Percentiles rank a stretch among this genome's conserved stretches.
phyloP scores from a whole-genome alignment of 805 yeast species.

The Barnettozyma siamensis region DNA sequence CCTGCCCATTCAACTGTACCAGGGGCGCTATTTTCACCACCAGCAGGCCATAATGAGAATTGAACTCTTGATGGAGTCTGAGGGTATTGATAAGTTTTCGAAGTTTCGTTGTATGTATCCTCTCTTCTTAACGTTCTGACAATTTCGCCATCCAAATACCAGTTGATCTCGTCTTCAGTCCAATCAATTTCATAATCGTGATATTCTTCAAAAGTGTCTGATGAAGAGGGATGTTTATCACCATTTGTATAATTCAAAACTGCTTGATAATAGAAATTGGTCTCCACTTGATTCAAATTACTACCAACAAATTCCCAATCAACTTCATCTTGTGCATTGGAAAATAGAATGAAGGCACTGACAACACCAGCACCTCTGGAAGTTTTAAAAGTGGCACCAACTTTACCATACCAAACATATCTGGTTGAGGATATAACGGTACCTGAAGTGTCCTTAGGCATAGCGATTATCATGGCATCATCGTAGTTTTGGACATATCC shows the following conservation, averaged over 20 bases:
- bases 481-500: constrained; percentile 54
- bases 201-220: constrained; percentile 57
- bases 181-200: constrained; percentile 79
- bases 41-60: constrained; percentile 77
- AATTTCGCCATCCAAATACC: constrained; percentile 66
- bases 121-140: constrained; percentile 60
- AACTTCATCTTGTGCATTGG: constrained; percentile 85
- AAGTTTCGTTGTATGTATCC: constrained; percentile 60
- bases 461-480: constrained; percentile 57
- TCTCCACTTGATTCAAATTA: constrained; percentile 59
- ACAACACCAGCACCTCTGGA: constrained; percentile 81
- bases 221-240: constrained; percentile 29
- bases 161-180: constrained; percentile 62
- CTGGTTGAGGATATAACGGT: constrained; percentile 75
- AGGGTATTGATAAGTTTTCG: constrained; percentile 51
- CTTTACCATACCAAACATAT: constrained; percentile 85
- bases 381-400: constrained; percentile 61
- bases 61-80: constrained; percentile 74
- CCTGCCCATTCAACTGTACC: constrained; percentile 87
- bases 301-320: constrained; percentile 86
- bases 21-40: constrained; percentile 40
- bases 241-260: constrained; percentile 60
- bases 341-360: constrained; percentile 76
- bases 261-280: constrained; percentile 80
- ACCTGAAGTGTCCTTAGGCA: constrained; percentile 74